Conservation (phyloP, 2,329 filamentous ascomycete genomes). For the Lachnellula subtilissima region DNA sequence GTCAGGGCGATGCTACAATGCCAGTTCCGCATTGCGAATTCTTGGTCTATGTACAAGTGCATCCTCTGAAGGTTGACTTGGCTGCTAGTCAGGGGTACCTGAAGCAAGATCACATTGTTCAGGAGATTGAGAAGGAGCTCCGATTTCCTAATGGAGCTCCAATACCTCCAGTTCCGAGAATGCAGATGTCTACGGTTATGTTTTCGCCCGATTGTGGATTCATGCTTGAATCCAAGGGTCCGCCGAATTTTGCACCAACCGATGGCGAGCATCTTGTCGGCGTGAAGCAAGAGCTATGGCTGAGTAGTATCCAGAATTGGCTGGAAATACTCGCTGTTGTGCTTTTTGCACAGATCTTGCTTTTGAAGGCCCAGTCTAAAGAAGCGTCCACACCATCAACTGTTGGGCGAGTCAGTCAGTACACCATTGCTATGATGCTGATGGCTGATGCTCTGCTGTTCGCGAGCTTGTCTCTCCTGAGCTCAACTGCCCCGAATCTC, state of each 20-base stretch:
- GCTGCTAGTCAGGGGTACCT: constrained; percentile 29
- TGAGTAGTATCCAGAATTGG: constrained; percentile 54
- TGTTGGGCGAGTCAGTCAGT: constrained; percentile 60
- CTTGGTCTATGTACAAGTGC: constrained; percentile 77
- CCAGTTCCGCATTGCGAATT: constrained; percentile 80
- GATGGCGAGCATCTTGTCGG: constrained; percentile 54
- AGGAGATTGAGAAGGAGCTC: constrained; percentile 58
- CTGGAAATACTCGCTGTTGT: constrained; percentile 51
- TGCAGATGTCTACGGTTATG: constrained; percentile 59
- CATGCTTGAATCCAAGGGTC: constrained; percentile 60
- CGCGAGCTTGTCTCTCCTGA: constrained; percentile 49
- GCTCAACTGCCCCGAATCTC: constrained; percentile 49
- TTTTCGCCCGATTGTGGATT: constrained; percentile 66
- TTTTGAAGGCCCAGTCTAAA: constrained; percentile 60
- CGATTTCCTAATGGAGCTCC: constrained; percentile 57
- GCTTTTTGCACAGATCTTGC: constrained; percentile 56
- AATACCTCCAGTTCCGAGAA: constrained; percentile 45
- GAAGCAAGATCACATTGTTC: constrained; percentile 38
- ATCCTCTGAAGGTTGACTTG: constrained; percentile 31
- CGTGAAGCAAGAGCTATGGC: constrained; percentile 56
- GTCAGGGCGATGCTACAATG: constrained; percentile 51
- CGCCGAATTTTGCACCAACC: constrained; percentile 47
- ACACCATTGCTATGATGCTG: constrained; percentile 57
- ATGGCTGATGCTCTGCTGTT: constrained; percentile 59
- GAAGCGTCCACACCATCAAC: constrained; percentile 65